Percentiles rank a stretch among this genome's conserved stretches.
Conservation (phyloP, 2,329 filamentous ascomycete species). For the Penicillium sp. region DNA sequence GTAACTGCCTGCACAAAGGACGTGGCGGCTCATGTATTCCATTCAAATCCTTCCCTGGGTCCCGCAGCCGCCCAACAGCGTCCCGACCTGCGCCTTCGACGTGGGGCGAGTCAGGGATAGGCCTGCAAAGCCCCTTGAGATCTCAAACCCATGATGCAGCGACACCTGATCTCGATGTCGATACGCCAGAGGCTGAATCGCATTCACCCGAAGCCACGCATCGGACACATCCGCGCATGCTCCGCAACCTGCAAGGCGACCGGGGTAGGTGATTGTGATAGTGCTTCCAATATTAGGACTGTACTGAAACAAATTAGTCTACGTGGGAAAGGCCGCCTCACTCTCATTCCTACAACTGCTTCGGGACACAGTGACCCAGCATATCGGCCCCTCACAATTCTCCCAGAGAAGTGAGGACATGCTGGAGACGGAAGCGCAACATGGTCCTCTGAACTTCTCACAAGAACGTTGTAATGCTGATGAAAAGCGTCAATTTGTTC, state of each 20-base stretch:
- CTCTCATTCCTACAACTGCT: conserved; percentile 60
- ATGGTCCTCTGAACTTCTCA: conserved; percentile 36
- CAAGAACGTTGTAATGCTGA: conserved; percentile 32
- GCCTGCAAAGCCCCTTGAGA: not conserved
- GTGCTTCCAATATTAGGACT: conserved; percentile 37
- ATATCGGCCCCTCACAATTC: conserved; percentile 58
- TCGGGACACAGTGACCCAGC: conserved; percentile 48
- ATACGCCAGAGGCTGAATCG: conserved; percentile 14
- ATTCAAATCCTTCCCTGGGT: conserved; percentile 31
- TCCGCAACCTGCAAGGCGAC: conserved; percentile 56
- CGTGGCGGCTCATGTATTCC: conserved; percentile 41
- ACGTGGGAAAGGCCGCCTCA: conserved; percentile 37
- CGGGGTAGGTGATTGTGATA: conserved; percentile 40
- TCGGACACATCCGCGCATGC: conserved; percentile 44
- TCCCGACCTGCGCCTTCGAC: not conserved
- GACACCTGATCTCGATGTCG: conserved; percentile 1
- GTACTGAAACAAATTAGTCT: conserved; percentile 43
- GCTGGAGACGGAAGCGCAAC: conserved; percentile 51
- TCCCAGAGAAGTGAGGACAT: conserved; percentile 56
- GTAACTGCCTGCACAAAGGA: conserved; percentile 50
- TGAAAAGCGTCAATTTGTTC: conserved; percentile 38
- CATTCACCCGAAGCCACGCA: conserved; percentile 33
- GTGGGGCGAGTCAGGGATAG: not conserved
- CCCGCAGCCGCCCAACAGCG: conserved; percentile 13
- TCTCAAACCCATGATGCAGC: conserved; percentile 1